Evolutionary conservation across 1,139 yeast species (phyloP).

Genomic region (Saccharomyces hybrid): DNA sequence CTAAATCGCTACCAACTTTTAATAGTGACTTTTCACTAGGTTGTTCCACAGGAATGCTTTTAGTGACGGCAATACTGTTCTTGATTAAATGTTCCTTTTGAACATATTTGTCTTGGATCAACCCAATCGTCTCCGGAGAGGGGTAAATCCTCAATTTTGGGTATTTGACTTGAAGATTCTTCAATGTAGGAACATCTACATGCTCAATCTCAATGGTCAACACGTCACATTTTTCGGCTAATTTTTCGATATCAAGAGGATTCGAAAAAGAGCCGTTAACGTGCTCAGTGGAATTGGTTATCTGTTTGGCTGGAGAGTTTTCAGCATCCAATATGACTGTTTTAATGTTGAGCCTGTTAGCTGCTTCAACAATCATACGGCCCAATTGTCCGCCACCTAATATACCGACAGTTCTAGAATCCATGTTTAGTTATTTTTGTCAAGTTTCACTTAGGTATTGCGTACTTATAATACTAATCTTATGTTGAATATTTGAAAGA

Average conservation of each 20-base stretch:
- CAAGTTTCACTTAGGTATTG: too few species aligned
- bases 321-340: constrained; percentile 81
- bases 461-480: too few species aligned
- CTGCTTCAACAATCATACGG: constrained; percentile 98
- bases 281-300: constrained; percentile 69
- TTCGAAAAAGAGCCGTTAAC: constrained; percentile 85
- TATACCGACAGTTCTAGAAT: constrained; percentile 76
- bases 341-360: constrained; percentile 77
- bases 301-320: constrained; percentile 87
- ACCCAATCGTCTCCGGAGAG: constrained; percentile 79
- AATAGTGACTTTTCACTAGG: constrained; percentile 43
- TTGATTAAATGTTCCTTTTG: constrained; percentile 75
- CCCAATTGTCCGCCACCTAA: constrained; percentile 98
- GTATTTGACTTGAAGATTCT: constrained; percentile 43
- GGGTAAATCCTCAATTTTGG: constrained; percentile 70
- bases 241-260: constrained; percentile 58
- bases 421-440: constrained; percentile 26
- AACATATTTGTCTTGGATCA: constrained; percentile 83
- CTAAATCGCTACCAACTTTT: constrained; percentile 55
- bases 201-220: constrained; percentile 95
- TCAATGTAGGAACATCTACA: constrained; percentile 80
- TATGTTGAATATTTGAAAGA: neutral
- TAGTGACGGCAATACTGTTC: constrained; percentile 69
- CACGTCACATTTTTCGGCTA: constrained; percentile 77
- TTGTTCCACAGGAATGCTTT: constrained; percentile 54